phyloP scores from a whole-genome alignment of 2,329 filamentous ascomycete genomes.

The Aspergillus quadricinctus region DNA sequence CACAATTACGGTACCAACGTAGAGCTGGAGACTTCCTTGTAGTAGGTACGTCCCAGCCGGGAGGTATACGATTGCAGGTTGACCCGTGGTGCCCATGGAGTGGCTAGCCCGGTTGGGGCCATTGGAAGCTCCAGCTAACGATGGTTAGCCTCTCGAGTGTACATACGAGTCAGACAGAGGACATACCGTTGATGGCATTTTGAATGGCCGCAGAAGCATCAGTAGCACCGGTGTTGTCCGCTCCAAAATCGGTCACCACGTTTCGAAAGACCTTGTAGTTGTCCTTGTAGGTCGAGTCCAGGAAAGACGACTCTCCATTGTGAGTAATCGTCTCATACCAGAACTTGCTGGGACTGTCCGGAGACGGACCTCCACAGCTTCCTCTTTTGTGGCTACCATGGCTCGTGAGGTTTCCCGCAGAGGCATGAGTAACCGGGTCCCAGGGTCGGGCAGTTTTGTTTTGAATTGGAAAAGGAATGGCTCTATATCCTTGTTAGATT shows the following conservation, averaged over 20 bases:
- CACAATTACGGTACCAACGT: slow-evolving; percentile 33
- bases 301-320: slow-evolving; percentile 25
- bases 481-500: slow-evolving; percentile 8
- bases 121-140: slow-evolving; percentile 20
- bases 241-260: slow-evolving; percentile 30
- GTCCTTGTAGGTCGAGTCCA: slow-evolving; percentile 19
- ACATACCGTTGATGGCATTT: slow-evolving; percentile 27
- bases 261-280: slow-evolving; percentile 34
- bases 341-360: slow-evolving; percentile 11
- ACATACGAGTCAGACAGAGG: not conserved
- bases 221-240: slow-evolving; percentile 29
- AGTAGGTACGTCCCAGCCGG: slow-evolving; percentile 28
- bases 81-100: slow-evolving; percentile 26
- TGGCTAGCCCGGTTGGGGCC: slow-evolving; percentile 21
- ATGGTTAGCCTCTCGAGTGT: not conserved
- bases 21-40: slow-evolving; percentile 21
- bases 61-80: slow-evolving; percentile 28
- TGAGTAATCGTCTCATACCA: slow-evolving; percentile 28
- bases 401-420: not conserved
- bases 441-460: slow-evolving; percentile 17
- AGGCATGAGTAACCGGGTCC: slow-evolving; percentile 6
- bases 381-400: not conserved
- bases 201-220: slow-evolving; percentile 28
- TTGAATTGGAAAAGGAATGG: slow-evolving; percentile 16
- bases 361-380: slow-evolving; percentile 1